Evolutionary conservation across 345 rosid species (phyloP), one percentile per base, ranked within the genome.

Genomic region (Litchi chinensis): DNA sequence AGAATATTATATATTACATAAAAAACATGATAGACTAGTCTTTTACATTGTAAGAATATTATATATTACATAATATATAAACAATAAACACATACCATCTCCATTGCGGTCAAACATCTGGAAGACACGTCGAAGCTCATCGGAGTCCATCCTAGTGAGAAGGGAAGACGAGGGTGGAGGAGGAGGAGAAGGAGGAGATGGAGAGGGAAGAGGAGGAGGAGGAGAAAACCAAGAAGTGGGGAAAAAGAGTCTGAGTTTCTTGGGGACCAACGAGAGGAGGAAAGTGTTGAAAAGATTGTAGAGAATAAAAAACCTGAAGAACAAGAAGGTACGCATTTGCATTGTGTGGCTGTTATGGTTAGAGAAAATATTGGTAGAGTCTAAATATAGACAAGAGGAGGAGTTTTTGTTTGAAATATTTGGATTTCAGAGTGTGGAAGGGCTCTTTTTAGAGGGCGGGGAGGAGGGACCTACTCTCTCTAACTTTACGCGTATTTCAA

Each of bases 31-130:
- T 32, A 32, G 37, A 32, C 37, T 32, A 32, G 37, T 32, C 4
- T 32, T 32, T 32, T 32, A 3, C 4, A 32, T 32, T 32, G 37
- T 32, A 32, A 26, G 28, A 32, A 32, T 32, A 1, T 32, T 32
- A 32, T 32, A 32, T 32, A 32, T 32, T 32, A 32, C 37, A 32
- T 32, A 32, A 2, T 32, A 32, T 32, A 32, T 32, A 32, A 32
- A 32, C 37, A 32, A 32, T 32, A 60, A 11, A 7, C 48, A 65
- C 40, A 19, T 18, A 0, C 98, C 98, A 71, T 95, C 97, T 3
- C 95, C 95, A 16, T 95, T 88, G 73, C 85, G 86, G 79, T 95
- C 99, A 54, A 95, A 95, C 92, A 89, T 86, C 64, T 91, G 90
- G 79, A 95, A 95, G n/a, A 95, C 91, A 3, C 89, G 84, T 48